These are phyloP conservation scores for Lumnitzera racemosa DNA, from an alignment of 345 rosid species.

Conservation along the genomic window DNA sequence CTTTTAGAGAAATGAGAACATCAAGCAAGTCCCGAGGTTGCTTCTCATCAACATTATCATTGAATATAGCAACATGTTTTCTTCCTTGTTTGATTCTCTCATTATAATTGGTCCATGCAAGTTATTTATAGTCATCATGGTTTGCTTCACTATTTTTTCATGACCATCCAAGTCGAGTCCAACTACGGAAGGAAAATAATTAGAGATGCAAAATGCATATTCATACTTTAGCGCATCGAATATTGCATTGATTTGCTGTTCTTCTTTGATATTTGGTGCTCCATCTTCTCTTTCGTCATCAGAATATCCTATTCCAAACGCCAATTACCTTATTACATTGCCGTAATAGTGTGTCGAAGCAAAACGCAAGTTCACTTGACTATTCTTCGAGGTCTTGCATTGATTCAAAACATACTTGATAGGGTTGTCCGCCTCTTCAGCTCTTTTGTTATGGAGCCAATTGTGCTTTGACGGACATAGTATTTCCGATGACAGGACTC, in stretches of 20 bases:
- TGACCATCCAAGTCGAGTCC: constrained; percentile 50
- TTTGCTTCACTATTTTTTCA: constrained; percentile 25
- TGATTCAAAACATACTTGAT: constrained; percentile 11
- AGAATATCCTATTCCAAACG: constrained; percentile 33
- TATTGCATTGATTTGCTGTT: constrained; percentile 33
- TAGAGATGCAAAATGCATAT: constrained; percentile 38
- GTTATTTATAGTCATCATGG: constrained; percentile 18
- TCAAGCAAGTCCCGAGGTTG: constrained; percentile 37
- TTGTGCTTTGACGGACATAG: constrained; percentile 3
- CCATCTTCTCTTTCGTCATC: constrained; percentile 25
- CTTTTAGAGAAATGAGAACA: constrained; percentile 29
- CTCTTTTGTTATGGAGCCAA: constrained; percentile 11
- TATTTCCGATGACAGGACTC: constrained; percentile 13
- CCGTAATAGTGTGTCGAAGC: constrained; percentile 31
- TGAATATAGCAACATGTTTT: background rate
- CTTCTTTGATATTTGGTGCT: constrained; percentile 40
- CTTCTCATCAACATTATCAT: constrained; percentile 8
- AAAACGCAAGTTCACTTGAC: constrained; percentile 23
- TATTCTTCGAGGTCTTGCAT: background rate
- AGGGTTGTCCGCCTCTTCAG: constrained; percentile 18
- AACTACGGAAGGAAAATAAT: constrained; percentile 35
- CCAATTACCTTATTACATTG: constrained; percentile 33
- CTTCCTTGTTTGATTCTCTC: constrained; percentile 31
- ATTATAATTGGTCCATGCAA: constrained; percentile 42
- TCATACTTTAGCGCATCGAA: constrained; percentile 27